Evolutionary conservation across 2,329 filamentous ascomycete genomes (phyloP), one percentile per base, ranked within the genome.

Genomic region (Corniculantispora saksenae): DNA sequence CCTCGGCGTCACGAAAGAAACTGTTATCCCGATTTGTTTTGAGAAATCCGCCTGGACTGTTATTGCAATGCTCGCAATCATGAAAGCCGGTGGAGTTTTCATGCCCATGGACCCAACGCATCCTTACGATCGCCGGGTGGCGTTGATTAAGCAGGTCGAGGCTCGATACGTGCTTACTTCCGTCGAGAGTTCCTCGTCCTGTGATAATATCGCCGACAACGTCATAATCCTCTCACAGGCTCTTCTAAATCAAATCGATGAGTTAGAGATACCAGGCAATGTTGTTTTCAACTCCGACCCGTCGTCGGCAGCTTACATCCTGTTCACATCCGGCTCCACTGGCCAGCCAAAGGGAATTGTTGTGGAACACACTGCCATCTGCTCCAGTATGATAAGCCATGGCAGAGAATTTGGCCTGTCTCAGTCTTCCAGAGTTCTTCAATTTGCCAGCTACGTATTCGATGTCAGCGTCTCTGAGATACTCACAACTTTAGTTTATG

Each of bases 31-130:
- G 0, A 63, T 74, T 0, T 74, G 72, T 53, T 72, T 75, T 2
- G 71, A 74, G 45, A 75, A 75, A 63, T 74, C 72, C 1, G 69
- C 67, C 19, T 74, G 71, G 73, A 68, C 67, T 3, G 66, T 73
- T 4, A 69, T 75, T 27, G 68, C 72, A 2, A 73, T 74, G 70
- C 60, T 75, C 2, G 70, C 70, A 0, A 50, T 74, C 1, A 66
- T 73, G 50, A 62, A 62, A 43, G 60, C 60, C 21, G 60, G 60
- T 7, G 60, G 47, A 27, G 60, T 32, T 3, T 62, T 62, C 19
- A 62, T 62, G 38, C 50, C 50, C 8, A 25, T 62, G 35, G 60
- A 62, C 32, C 60, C 60, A 3, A 38, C 58, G 38, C 58, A 61
- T 25, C 58, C 58, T 10, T 48, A 48, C n/a, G 50, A 38, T n/a